A percentile compares a stretch with the other conserved stretches of the same genome.
Evolutionary conservation across 2,329 filamentous ascomycete genomes (phyloP).

Genomic region (Aspergillus sp.): DNA sequence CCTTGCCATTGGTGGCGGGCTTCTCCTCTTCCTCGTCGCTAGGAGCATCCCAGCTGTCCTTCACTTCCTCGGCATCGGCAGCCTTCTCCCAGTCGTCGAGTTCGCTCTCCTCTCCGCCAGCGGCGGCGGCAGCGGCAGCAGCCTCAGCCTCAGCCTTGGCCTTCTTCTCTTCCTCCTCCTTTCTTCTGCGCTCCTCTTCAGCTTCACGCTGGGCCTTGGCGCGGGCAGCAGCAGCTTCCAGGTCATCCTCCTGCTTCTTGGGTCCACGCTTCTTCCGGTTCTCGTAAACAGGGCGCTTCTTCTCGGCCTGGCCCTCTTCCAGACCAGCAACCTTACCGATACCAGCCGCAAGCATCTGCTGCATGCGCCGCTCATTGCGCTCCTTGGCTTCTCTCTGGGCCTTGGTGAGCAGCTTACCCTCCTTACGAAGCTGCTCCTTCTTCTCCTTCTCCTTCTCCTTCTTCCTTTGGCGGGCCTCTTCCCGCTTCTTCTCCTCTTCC

Average conservation of each 20-base stretch:
- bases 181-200: conserved; percentile 59
- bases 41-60: conserved; percentile 88
- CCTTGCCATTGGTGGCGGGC: conserved; percentile 23
- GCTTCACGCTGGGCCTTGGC: conserved; percentile 49
- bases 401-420: conserved; percentile 53
- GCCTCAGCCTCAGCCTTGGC: conserved; percentile 77
- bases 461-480: conserved; percentile 48
- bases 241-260: conserved; percentile 61
- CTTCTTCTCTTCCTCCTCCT: conserved; percentile 73
- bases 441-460: conserved; percentile 54
- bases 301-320: conserved; percentile 55
- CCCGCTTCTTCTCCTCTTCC: conserved; percentile 50
- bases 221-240: conserved; percentile 51
- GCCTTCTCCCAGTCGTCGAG: conserved; percentile 84
- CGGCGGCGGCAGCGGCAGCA: conserved; percentile 57
- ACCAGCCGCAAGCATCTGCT: conserved; percentile 53
- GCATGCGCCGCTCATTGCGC: conserved; percentile 50
- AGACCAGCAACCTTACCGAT: conserved; percentile 48
- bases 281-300: conserved; percentile 76
- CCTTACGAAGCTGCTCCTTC: conserved; percentile 51
- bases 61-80: conserved; percentile 73
- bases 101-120: conserved; percentile 55
- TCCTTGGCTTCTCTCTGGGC: conserved; percentile 51
- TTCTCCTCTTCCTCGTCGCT: conserved; percentile 62
- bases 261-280: conserved; percentile 74